Evolutionary conservation across 2,329 filamentous ascomycete species (phyloP).

Genomic region (Botrytis medusae): DNA sequence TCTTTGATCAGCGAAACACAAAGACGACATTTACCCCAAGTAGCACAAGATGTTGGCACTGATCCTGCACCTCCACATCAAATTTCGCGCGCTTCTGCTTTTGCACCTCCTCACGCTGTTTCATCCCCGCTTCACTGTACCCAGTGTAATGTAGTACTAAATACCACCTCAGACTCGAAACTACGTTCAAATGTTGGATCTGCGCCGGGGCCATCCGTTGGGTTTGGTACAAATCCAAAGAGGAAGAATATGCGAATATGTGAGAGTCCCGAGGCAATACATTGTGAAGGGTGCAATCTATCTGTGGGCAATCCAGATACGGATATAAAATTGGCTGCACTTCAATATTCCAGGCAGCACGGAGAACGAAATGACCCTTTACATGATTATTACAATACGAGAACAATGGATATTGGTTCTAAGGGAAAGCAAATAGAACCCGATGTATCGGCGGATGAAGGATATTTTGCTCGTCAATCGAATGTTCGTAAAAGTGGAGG

Average conservation of each 20-base stretch:
- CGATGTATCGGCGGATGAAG: not conserved
- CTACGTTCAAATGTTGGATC: no score
- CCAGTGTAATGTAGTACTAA: conserved; percentile 11
- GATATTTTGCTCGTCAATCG: conserved; percentile 3
- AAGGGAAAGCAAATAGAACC: not conserved
- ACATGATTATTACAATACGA: not conserved
- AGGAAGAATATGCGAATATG: not conserved
- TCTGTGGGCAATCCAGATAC: not conserved
- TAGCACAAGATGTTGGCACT: not conserved
- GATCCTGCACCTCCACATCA: not conserved
- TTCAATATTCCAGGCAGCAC: not conserved
- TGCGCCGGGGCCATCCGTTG: not conserved
- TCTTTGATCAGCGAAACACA: not conserved
- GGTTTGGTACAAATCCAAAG: not conserved
- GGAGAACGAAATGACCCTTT: not conserved
- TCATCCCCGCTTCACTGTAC: conserved; percentile 12
- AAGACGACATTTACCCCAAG: not conserved
- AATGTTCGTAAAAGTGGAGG: conserved; percentile 2
- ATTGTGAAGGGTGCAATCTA: conserved; percentile 11
- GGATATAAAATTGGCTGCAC: not conserved
- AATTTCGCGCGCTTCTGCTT: not conserved
- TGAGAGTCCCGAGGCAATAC: not conserved
- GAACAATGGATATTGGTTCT: not conserved
- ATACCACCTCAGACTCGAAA: not conserved
- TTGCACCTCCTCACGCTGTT: not conserved